A percentile compares a stretch with the other conserved stretches of the same genome.
Evolutionary conservation across 192 early-diverging fungal species (phyloP).

Genomic region (Backusella tuberculispora): DNA sequence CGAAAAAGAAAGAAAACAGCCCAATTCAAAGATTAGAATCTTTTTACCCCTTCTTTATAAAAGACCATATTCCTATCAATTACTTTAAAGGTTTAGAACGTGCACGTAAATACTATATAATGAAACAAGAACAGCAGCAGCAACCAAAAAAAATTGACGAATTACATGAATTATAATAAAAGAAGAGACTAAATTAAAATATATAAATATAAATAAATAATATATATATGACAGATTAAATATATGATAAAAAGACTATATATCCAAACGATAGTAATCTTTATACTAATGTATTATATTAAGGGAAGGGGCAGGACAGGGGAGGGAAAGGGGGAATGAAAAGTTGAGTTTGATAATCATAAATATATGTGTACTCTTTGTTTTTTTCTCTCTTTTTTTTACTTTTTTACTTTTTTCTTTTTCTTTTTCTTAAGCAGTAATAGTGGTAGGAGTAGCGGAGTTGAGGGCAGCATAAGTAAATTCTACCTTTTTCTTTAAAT

Average conservation of each 20-base stretch:
- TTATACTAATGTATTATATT: too few relatives aligned
- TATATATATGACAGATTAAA: neutral
- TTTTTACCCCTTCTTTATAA: slow-evolving; percentile 35
- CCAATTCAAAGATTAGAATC: slow-evolving; percentile 31
- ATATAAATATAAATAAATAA: neutral
- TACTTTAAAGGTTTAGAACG: slow-evolving; percentile 31
- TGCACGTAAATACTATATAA: slow-evolving; percentile 7
- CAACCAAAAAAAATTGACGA: neutral
- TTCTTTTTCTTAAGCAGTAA: neutral
- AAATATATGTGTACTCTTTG: neutral
- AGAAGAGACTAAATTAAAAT: neutral
- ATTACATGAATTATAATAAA: slow-evolving; percentile 1
- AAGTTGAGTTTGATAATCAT: neutral
- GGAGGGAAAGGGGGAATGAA: neutral
- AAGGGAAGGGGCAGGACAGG: neutral
- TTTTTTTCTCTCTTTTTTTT: neutral
- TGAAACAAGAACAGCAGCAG: neutral
- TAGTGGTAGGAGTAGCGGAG: neutral
- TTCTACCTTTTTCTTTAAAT: slow-evolving; percentile 36
- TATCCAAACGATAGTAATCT: too few relatives aligned
- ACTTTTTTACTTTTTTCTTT: neutral
- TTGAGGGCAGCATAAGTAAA: slow-evolving; percentile 20
- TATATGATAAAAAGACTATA: neutral
- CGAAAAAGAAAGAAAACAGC: neutral
- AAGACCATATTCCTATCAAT: slow-evolving; percentile 36